Evolutionary conservation across 1,139 yeast species (phyloP), one percentile per base, ranked within the genome.

Genomic region (Yamadazyma aaseri): DNA sequence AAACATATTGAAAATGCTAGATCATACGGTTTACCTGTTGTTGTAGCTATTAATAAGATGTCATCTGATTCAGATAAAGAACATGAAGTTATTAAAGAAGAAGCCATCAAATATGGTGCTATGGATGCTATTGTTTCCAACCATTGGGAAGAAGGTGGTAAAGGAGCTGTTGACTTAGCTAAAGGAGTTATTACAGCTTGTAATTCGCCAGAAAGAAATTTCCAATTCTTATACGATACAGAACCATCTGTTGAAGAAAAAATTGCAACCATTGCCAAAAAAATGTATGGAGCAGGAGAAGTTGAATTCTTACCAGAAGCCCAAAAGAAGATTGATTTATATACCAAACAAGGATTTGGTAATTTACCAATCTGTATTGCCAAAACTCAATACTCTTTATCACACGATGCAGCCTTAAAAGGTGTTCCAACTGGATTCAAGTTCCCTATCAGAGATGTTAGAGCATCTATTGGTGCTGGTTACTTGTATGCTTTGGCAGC

Each of bases 71-170:
- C 95, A 39, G 84, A 73, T 38, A 79, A 74, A 37, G 98, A 92
- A 65, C 92, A 86, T 56, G 85, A 80, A 44, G 79, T 85, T 31
- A 89, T 92, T 53, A 84, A 78, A 51, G 82, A 84, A 58, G 94
- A 82, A 50, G 81, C 97, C 10, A 56, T 89, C 50, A 79, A 78
- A 60, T 96, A 96, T n/a, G 98, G 98, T 54, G 98, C 98, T 27
- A 67, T 69, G 41, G 97, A 86, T 56, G 97, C 97, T 20, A 84
- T 92, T 53, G 90, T 86, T 26, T 84, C 96, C 27, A 86, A 86
- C 73, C 98, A 92, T 65, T 92, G 97, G 97, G 97, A 86, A 64
- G 86, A 86, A 67, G 98, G 98, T 68, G 98, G 98, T 50, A 68
- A 71, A 46, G 98, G 98, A 53, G 97, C 98, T 8, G 76, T 86